phyloP scores from a whole-genome alignment of 108 stramenopile genomes.

The Hondaea fermentalgiana region DNA sequence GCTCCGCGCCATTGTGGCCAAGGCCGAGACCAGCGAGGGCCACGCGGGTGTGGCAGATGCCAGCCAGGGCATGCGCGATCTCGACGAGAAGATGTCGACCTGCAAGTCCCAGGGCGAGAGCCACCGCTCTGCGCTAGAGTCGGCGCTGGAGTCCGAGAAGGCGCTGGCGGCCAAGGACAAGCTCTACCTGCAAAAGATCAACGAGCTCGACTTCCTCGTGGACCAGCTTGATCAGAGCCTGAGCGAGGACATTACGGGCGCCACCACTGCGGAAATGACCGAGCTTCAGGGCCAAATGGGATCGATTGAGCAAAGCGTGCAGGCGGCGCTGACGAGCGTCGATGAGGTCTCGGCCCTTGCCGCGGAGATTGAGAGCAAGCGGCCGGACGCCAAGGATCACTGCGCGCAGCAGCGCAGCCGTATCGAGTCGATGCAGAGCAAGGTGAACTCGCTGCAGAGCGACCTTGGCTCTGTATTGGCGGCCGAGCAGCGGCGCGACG shows the following conservation, averaged over 20 bases:
- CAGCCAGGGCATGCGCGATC: not conserved
- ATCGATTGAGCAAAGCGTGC: not conserved
- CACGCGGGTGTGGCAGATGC: not conserved
- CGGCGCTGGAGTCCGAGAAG: not conserved
- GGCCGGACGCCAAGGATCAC: slow-evolving; percentile 1
- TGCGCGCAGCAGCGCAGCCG: not conserved
- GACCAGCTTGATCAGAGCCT: not conserved
- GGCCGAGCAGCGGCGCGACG: not conserved
- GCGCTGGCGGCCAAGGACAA: not conserved
- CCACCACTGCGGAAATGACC: not conserved
- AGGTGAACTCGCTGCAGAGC: not conserved
- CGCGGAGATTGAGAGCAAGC: not conserved
- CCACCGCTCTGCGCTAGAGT: not conserved
- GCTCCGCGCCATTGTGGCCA: not conserved
- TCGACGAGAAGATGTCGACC: not conserved
- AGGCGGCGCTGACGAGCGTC: not conserved
- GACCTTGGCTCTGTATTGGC: not conserved
- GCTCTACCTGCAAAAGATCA: not conserved
- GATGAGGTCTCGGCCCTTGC: not conserved
- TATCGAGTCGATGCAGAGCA: not conserved
- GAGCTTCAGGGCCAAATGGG: not conserved
- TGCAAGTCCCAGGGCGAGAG: not conserved
- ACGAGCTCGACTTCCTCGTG: slow-evolving; percentile 1
- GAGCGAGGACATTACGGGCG: not conserved
- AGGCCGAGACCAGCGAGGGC: not conserved